Base-by-base conservation (phyloP, 179 eudicot genomes). In the Drosera spatulata region DNA sequence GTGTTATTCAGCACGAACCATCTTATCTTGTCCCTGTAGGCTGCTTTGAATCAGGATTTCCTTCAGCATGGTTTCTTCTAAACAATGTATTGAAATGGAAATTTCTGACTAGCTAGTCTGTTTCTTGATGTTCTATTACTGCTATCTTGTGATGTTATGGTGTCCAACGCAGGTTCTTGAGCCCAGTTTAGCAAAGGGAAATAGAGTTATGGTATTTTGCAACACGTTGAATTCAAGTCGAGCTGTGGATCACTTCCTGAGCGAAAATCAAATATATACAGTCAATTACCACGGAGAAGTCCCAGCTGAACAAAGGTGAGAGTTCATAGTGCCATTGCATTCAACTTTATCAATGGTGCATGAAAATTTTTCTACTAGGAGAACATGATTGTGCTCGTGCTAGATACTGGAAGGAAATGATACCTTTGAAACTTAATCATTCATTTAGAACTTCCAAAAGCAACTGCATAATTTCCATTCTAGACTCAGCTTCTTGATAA, bases 261-360 rank as follows among this genome's bases (percentile, higher is more conserved):
- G 60, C 70, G 99, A 93, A 80, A 93, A 86, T 66, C 85, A 83
- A 68, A 60, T 93, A 55, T 85, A 82, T 71, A 85, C 99, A n/a
- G 99, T 86, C 63, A 93, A 93, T 72, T 93, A 93, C 80, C 99
- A 93, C 52, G 99, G 99, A 61, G 97, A 93, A 75, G 99, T 93
- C 60, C 97, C 99, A 40, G 97, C 99, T 39, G 99, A 80, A 62
- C 80, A 93, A 73, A 86, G 99, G 99, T 89, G 62, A 81, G 80
- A 39, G 61, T 22, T 39, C 40, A 5, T 22, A 14, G 13, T 55
- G 46, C 9, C n/a, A 45, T 57, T 50, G 33, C 33, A 22, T 22
- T 59, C 5, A 22, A 11, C n/a, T 5, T 8, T n/a, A 40, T 41
- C 50, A 7, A 41, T 5, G 48, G 46, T 51, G 56, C n/a, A 50